phyloP scores from a whole-genome alignment of 2,329 filamentous ascomycete genomes.

The Colletotrichum melonis region DNA sequence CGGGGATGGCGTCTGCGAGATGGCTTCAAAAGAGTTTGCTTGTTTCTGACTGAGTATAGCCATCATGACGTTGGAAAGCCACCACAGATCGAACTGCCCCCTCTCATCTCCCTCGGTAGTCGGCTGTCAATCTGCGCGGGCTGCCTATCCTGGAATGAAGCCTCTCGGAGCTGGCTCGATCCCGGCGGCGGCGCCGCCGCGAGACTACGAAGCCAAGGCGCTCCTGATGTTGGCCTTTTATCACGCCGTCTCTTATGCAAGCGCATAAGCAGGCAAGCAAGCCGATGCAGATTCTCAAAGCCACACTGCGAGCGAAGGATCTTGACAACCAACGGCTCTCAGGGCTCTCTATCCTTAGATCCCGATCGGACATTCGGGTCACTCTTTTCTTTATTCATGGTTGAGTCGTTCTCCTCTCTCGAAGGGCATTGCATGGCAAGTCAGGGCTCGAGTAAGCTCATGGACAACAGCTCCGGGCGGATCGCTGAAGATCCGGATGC shows the following conservation, averaged over 20 bases:
- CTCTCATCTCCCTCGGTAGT: not conserved
- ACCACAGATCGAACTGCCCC: not conserved
- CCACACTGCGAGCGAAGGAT: not conserved
- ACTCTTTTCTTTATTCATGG: not conserved
- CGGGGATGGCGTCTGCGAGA: not conserved
- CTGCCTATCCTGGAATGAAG: not conserved
- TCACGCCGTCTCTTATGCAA: not conserved
- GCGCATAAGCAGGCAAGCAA: not conserved
- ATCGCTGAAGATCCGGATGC: not conserved
- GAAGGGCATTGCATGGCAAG: not conserved
- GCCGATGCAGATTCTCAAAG: not conserved
- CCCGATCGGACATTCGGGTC: not conserved
- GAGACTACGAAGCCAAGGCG: not conserved
- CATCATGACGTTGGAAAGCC: slow-evolving; percentile 18
- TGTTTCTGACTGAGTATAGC: not conserved
- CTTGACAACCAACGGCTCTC: not conserved
- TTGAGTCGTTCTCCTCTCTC: not conserved
- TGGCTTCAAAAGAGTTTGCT: not conserved
- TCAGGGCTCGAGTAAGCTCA: not conserved
- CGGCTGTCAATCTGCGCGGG: not conserved
- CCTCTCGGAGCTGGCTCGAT: not conserved
- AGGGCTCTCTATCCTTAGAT: not conserved
- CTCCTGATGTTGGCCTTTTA: not conserved
- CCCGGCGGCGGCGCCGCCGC: too few relatives aligned
- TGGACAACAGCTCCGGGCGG: not conserved